Evolutionary conservation across 1,139 yeast species (phyloP).

Genomic region (Zygoascus hellenicus): DNA sequence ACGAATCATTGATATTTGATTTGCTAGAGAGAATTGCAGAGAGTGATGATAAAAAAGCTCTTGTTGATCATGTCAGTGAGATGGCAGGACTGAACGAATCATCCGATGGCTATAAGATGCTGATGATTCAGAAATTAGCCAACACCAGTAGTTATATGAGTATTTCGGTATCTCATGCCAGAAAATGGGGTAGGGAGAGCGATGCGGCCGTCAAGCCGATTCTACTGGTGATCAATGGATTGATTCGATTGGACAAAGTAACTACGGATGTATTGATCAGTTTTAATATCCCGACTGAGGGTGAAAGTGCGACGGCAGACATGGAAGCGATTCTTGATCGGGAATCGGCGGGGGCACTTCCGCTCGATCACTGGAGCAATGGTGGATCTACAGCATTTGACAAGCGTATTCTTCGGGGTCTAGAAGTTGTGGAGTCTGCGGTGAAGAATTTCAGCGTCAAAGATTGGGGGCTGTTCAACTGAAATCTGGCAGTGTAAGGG

Average conservation of each 20-base stretch:
- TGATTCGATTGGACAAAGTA: constrained; percentile 47
- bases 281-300: constrained; percentile 45
- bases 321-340: background rate
- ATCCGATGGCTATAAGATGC: constrained; percentile 11
- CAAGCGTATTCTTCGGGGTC: constrained; percentile 1
- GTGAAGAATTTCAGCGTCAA: constrained; percentile 6
- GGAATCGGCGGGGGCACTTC: background rate
- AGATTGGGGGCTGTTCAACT: constrained; percentile 10
- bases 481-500: background rate
- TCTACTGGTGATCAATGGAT: constrained; percentile 42
- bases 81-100: constrained; percentile 37
- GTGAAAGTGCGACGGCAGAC: background rate
- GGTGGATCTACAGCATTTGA: background rate
- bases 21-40: constrained; percentile 52
- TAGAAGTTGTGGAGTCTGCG: background rate
- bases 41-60: constrained; percentile 35
- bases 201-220: constrained; percentile 17
- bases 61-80: constrained; percentile 40
- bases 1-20: constrained; percentile 66
- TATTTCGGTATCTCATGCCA: constrained; percentile 36
- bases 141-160: constrained; percentile 18
- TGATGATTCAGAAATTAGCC: constrained; percentile 1
- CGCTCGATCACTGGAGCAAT: background rate
- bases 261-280: constrained; percentile 61
- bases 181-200: constrained; percentile 47